Base-by-base conservation (phyloP, 768 basidiomycete species). In the Boletus rufocinnamomeus region DNA sequence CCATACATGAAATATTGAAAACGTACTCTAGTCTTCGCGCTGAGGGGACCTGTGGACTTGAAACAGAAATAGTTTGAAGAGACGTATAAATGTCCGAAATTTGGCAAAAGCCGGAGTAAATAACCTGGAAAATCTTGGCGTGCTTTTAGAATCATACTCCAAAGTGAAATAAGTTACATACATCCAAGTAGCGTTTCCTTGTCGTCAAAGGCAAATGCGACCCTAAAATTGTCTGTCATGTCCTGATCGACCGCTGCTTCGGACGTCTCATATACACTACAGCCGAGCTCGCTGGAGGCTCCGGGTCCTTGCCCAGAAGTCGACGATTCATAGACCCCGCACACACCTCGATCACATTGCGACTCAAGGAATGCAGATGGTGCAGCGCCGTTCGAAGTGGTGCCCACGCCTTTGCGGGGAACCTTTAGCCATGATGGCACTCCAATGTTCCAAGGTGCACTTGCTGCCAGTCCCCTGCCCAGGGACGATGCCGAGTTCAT, bases 11-110 rank as follows among this genome's bases (percentile, higher is more conserved):
- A 50, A 32, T 32, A 28, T 34, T 58, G n/a, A 30, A 30, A 53
- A 71, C 87, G 64, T 65, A 93, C 96, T 77, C 85, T 84, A 16
- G 94, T 98, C 70, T 88, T 89, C 46, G 83, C 78, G 53, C 89
- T 83, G 50, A 96, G 70, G 34, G 90, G 84, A 5, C 93, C 86
- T 45, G 84, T 89, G 5, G 95, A 94, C 68, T 92, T 90, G 83
- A 98, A 99, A 75, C 94, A 97, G 72, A 98, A 89, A 72, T 85
- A 89, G 72, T 91, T 93, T 13, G 84, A 86, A 21, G 96, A 96
- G 60, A 98, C 83, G 68, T 90, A 98, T 30, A 98, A 81, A 52
- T 88, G 82, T 8, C 96, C 96, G 59, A 81, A 89, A 14, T 95
- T 82, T 0, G 97, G 96, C n/a, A 98, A 72, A 27, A 96, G 80